Conservation (phyloP, 805 yeast species). For the Wickerhamomyces sydowiorum region DNA sequence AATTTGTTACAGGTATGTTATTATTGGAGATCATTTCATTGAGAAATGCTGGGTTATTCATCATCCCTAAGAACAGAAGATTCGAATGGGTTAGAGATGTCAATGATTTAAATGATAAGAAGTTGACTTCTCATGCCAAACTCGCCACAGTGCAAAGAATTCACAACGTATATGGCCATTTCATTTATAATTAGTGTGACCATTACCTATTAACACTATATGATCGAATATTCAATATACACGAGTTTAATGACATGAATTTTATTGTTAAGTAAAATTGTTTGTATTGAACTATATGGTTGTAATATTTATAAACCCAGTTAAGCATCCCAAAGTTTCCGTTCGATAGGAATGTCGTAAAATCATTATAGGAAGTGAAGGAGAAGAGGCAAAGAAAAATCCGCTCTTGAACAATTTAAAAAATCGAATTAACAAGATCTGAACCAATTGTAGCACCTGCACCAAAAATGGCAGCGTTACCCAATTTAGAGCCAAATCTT, state of each 20-base stretch:
- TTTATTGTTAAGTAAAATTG: too few relatives aligned
- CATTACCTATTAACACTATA: too few relatives aligned
- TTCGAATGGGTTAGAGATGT: slow-evolving; percentile 60
- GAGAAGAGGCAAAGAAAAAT: too few relatives aligned
- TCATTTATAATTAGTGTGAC: slow-evolving; percentile 7
- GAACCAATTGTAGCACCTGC: slow-evolving; percentile 95
- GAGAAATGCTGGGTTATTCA: slow-evolving; percentile 38
- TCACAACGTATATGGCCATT: slow-evolving; percentile 52
- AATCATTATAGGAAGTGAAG: too few relatives aligned
- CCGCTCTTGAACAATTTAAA: slow-evolving; percentile 26
- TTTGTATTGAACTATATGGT: too few relatives aligned
- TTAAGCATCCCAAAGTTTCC: too few relatives aligned
- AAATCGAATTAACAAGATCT: slow-evolving; percentile 69
- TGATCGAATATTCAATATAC: too few relatives aligned
- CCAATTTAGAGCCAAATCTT: slow-evolving; percentile 74
- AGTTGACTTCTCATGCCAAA: slow-evolving; percentile 32
- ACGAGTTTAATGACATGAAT: too few relatives aligned
- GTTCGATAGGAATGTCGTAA: too few relatives aligned
- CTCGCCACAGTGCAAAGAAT: slow-evolving; percentile 47
- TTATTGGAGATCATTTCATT: slow-evolving; percentile 62
- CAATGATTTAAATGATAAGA: slow-evolving; percentile 46
- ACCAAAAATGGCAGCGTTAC: slow-evolving; percentile 92
- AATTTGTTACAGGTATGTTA: slow-evolving; percentile 50
- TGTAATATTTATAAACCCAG: too few relatives aligned
- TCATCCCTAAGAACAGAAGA: slow-evolving; percentile 45